Evolutionary conservation across 306 rosid genomes (phyloP).

Genomic region (Casuarina cunninghamiana): DNA sequence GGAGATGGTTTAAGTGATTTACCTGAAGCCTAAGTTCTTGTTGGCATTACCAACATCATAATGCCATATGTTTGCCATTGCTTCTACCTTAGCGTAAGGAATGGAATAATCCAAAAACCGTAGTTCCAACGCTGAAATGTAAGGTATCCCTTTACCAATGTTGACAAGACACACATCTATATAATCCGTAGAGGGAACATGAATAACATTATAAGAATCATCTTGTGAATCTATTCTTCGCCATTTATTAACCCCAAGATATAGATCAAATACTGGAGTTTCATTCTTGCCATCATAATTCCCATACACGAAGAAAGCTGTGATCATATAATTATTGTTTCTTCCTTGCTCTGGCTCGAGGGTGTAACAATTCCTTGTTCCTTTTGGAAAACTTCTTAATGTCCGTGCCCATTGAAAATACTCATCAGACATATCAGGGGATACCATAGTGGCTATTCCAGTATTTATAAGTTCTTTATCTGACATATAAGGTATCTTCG

Average conservation of each 20-base stretch:
- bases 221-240: not conserved
- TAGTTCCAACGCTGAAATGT: slow-evolving; percentile 45
- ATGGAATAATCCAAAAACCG: slow-evolving; percentile 24
- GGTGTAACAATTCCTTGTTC: slow-evolving; percentile 43
- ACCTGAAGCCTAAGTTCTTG: slow-evolving; percentile 9
- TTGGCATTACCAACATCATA: slow-evolving; percentile 24
- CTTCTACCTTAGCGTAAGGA: not conserved
- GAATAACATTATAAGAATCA: slow-evolving; percentile 17
- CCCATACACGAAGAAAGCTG: slow-evolving; percentile 42
- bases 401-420: no score
- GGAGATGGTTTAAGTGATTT: no score
- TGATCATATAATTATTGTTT: slow-evolving; percentile 38
- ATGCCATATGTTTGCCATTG: slow-evolving; percentile 4
- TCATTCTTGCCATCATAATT: slow-evolving; percentile 40
- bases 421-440: no score
- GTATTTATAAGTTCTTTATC: no score
- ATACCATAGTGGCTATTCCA: not conserved
- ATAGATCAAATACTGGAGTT: slow-evolving; percentile 30
- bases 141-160: slow-evolving; percentile 42
- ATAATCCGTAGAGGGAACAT: slow-evolving; percentile 28
- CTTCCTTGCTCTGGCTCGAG: slow-evolving; percentile 34
- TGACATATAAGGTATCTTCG: slow-evolving; percentile 10
- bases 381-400: no score
- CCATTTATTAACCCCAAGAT: slow-evolving; percentile 50
- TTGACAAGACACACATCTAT: slow-evolving; percentile 45